Base-by-base conservation (phyloP, 441 rosid species). In the Adansonia madagascariensis region DNA sequence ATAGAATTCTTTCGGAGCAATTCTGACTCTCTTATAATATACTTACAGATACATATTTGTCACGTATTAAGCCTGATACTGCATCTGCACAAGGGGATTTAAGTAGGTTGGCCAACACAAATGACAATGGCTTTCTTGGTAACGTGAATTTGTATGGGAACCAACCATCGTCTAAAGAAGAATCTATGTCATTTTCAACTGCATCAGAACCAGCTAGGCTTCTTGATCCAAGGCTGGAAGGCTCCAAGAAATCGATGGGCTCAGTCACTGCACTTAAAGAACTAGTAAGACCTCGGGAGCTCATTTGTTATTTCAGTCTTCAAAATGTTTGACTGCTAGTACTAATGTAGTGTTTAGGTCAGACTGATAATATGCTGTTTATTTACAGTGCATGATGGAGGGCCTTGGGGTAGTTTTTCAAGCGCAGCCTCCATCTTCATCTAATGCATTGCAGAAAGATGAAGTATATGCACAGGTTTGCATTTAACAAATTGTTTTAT, bases 381-480 rank as follows among this genome's bases (percentile, higher is more conserved):
- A 68, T 80, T 73, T 83, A 77, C 87, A 94, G 98, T 94, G 98
- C 85, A 84, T 73, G 86, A 82, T 79, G 84, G 98, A 92, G 86
- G 98, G 99, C 59, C 88, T 91, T 73, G 91, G 84, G 68, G 78
- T 97, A 76, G 87, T 75, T 80, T 93, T 91, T 82, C 90, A 88
- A 79, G 78, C 83, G 71, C 92, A 82, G 80, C 87, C 95, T 81
- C 90, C 87, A 11, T 78, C 86, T 79, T 74, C 89, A 67, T 77
- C 90, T 65, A 91, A 87, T 81, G 78, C 92, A 55, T 66, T 84
- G 78, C 95, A 87, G 90, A 89, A 86, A 74, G 92, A 92, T 78
- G 98, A 93, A 86, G 82, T 97, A 43, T 89, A 90, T 81, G 98
- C 89, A 62, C 91, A 94, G 99, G 99, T 97, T 76, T 78, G 84